Percentiles rank a stretch among this genome's conserved stretches.
phyloP scores from a whole-genome alignment of 2,329 filamentous ascomycete genomes.

The Stachybotrys chlorohalonatus region DNA sequence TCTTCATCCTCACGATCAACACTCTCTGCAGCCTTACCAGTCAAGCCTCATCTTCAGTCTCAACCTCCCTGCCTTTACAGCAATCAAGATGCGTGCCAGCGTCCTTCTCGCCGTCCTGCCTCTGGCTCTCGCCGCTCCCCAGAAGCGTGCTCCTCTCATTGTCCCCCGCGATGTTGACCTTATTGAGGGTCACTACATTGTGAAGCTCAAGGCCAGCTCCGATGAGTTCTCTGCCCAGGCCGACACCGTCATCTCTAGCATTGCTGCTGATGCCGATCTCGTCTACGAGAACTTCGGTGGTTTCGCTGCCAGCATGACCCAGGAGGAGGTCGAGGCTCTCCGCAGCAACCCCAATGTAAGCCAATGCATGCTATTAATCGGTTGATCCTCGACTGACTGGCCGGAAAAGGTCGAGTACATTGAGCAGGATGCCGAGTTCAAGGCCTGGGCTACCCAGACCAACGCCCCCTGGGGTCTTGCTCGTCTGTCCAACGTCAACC shows the following conservation, averaged over 20 bases:
- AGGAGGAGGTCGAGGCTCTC: slow-evolving; percentile 14
- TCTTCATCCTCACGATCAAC: background rate
- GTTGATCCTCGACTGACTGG: background rate
- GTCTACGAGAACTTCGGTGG: slow-evolving; percentile 17
- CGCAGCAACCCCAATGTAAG: slow-evolving; percentile 15
- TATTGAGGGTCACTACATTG: slow-evolving; percentile 26
- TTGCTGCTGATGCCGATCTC: slow-evolving; percentile 21
- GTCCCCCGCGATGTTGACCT: slow-evolving; percentile 19
- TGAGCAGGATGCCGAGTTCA: slow-evolving; percentile 28
- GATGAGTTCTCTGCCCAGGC: slow-evolving; percentile 13
- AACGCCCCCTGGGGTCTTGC: slow-evolving; percentile 30
- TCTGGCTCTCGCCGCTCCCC: slow-evolving; percentile 19
- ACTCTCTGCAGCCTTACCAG: background rate
- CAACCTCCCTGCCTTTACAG: background rate
- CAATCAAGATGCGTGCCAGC: slow-evolving; percentile 19
- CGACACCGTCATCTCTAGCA: slow-evolving; percentile 6
- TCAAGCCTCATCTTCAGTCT: background rate
- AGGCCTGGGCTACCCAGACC: slow-evolving; percentile 17
- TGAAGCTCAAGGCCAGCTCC: slow-evolving; percentile 22
- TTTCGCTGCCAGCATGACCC: slow-evolving; percentile 16
- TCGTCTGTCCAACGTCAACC: slow-evolving; percentile 23
- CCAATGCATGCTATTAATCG: background rate
- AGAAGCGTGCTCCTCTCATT: slow-evolving; percentile 23
- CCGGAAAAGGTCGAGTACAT: slow-evolving; percentile 24
- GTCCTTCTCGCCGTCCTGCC: slow-evolving; percentile 22